Evolutionary conservation across 495 filamentous ascomycete genomes (phyloP).

Genomic region (Neohortaea acidophila): DNA sequence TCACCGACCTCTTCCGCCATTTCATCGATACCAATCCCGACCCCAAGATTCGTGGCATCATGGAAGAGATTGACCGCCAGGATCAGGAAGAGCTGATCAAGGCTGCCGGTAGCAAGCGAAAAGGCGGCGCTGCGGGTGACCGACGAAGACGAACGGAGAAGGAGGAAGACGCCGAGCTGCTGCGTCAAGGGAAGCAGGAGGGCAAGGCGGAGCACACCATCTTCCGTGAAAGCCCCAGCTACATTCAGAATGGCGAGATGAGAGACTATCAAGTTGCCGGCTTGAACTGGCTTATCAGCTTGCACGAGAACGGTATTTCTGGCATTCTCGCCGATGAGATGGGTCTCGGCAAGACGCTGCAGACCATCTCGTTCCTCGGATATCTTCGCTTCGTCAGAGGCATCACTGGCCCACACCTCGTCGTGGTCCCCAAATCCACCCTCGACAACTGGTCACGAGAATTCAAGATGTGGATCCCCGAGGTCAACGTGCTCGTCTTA

Average conservation of each 20-base stretch:
- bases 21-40: conserved; percentile 97
- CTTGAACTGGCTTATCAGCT: conserved; percentile 93
- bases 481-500: conserved; percentile 83
- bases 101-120: conserved; percentile 58
- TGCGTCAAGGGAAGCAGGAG: conserved; percentile 79
- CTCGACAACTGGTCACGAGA: conserved; percentile 98
- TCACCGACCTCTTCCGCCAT: conserved; percentile 96
- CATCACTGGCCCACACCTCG: conserved; percentile 82
- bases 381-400: conserved; percentile 81
- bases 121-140: conserved; percentile 69
- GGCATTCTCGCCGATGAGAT: conserved; percentile 97
- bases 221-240: conserved; percentile 82
- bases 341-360: conserved; percentile 87
- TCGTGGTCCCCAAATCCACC: conserved; percentile 92
- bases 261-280: conserved; percentile 92
- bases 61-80: conserved; percentile 83
- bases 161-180: conserved; percentile 90
- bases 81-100: conserved; percentile 60
- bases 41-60: conserved; percentile 76
- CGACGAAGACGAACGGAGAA: conserved; percentile 82
- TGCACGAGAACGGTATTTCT: conserved; percentile 97
- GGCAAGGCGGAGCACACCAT: conserved; percentile 64
- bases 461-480: conserved; percentile 85
- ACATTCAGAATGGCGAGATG: conserved; percentile 73
- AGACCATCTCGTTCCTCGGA: conserved; percentile 82